A percentile compares a stretch with the other conserved stretches of the same genome.
phyloP scores from a whole-genome alignment of 2,329 filamentous ascomycete genomes.

The Paracoccidioides brasiliensis region DNA sequence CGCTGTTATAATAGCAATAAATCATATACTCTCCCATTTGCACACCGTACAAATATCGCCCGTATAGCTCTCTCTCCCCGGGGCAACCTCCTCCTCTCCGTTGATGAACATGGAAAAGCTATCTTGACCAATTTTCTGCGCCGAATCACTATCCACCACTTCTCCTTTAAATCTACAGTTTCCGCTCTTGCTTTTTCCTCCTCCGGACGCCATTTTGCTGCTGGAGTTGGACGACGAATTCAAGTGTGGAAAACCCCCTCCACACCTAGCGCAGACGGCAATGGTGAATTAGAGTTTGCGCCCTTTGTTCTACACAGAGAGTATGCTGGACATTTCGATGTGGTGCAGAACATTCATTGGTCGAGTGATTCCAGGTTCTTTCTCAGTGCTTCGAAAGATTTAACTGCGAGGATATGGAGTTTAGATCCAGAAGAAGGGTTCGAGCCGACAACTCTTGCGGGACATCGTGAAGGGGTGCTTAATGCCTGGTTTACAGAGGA shows the following conservation, averaged over 20 bases:
- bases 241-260: conserved; percentile 96
- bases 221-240: conserved; percentile 71
- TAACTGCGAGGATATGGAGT: conserved; percentile 93
- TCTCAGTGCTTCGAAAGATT: conserved; percentile 77
- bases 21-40: conserved; percentile 49
- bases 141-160: conserved; percentile 79
- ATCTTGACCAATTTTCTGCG: conserved; percentile 85
- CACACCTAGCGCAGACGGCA: conserved; percentile 63
- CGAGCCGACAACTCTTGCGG: conserved; percentile 74
- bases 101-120: conserved; percentile 88
- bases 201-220: conserved; percentile 80
- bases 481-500: conserved; percentile 95
- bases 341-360: conserved; percentile 79
- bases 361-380: conserved; percentile 94
- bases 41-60: conserved; percentile 86
- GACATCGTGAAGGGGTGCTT: conserved; percentile 78
- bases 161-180: conserved; percentile 78
- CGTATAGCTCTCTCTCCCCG: conserved; percentile 77
- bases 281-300: conserved; percentile 83
- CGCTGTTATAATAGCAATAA: conserved; percentile 22
- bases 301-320: conserved; percentile 83
- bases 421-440: conserved; percentile 77
- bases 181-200: conserved; percentile 82
- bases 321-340: conserved; percentile 80
- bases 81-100: conserved; percentile 80